phyloP scores from a whole-genome alignment of 129 eudicot genomes.

The Cynara cardunculus region DNA sequence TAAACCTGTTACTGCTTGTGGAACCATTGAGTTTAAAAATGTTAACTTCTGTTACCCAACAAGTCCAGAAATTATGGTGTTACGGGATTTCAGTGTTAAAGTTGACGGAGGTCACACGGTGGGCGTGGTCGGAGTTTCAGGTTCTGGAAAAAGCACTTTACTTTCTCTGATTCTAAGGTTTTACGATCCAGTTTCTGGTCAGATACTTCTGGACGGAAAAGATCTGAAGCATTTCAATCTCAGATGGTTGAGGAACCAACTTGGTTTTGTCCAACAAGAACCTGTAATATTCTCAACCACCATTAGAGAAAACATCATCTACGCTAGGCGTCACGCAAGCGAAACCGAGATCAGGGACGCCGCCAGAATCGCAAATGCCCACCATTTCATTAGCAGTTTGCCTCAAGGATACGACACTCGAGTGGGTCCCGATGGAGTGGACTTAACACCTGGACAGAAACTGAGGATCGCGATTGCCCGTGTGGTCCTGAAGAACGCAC shows the following conservation, averaged over 20 bases:
- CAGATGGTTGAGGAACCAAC: slow-evolving; percentile 64
- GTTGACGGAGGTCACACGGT: slow-evolving; percentile 58
- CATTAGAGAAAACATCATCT: slow-evolving; percentile 59
- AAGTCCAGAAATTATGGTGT: slow-evolving; percentile 46
- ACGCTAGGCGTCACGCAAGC: slow-evolving; percentile 47
- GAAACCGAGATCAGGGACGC: slow-evolving; percentile 65
- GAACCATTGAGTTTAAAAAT: slow-evolving; percentile 55
- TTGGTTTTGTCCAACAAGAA: slow-evolving; percentile 61
- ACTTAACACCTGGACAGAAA: slow-evolving; percentile 55
- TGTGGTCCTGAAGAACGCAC: slow-evolving; percentile 62
- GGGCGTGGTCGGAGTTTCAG: slow-evolving; percentile 61
- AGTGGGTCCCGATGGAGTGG: slow-evolving; percentile 54
- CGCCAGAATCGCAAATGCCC: slow-evolving; percentile 67
- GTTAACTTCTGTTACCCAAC: slow-evolving; percentile 50
- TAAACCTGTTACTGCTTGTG: slow-evolving; percentile 49
- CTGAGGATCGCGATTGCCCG: slow-evolving; percentile 56
- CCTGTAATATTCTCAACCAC: slow-evolving; percentile 66
- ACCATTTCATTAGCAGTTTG: slow-evolving; percentile 60
- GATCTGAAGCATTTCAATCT: slow-evolving; percentile 44
- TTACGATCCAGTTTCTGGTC: slow-evolving; percentile 54
- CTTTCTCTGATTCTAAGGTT: slow-evolving; percentile 53
- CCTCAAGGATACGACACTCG: slow-evolving; percentile 63
- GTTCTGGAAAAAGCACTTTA: slow-evolving; percentile 65
- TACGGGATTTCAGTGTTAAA: slow-evolving; percentile 50
- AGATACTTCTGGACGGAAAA: slow-evolving; percentile 51